Base-by-base conservation (phyloP, 2,329 filamentous ascomycete genomes). In the Ophiostoma sp. region DNA sequence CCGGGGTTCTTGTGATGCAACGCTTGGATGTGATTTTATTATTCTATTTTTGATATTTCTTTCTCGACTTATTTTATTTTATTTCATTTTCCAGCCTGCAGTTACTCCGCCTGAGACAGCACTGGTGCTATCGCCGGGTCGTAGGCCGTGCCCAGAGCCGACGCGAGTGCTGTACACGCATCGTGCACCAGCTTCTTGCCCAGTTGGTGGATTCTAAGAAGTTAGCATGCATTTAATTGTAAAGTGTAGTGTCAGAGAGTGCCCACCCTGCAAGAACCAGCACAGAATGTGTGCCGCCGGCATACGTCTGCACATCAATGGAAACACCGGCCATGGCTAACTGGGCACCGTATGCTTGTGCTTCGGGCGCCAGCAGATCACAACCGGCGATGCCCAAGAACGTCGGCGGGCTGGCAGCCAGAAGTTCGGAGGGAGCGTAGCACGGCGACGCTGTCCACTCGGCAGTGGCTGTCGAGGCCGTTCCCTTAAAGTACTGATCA, bases 401-500 rank as follows among this genome's bases (percentile, higher is more conserved):
- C 0, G 88, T 86, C 1, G 82, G 82, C 0, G 88, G 87, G 1
- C 83, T 84, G 1, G 78, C 36, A 79, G 86, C 87, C 25, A 89
- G 81, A 66, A 89, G 77, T 2, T 87, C 86, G 64, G 85, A 88
- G 0, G 88, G 86, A 77, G 75, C 75, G 17, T 55, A 61, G 45
- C 71, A 68, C 33, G 75, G 75, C 69, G 75, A 76, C 11, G 75
- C 75, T 3, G 63, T n/a, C 75, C 75, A 75, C 28, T 89, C 45
- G 87, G 80, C 2, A 78, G 76, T 83, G 71, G 85, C 82, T 1
- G 77, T 77, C 31, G 81, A 72, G 57, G 85, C n/a, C n/a, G n/a
- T n/a, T n/a, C n/a, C n/a, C n/a, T 87, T 87, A 1, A 90, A 82
- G 79, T 89, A 90, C 78, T 88, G 85, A 22, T 83, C 78, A n/a